Percentiles rank a stretch among this genome's conserved stretches.
Conservation (phyloP, 176 grass and related monocot species). For the Raddia distichophylla region DNA sequence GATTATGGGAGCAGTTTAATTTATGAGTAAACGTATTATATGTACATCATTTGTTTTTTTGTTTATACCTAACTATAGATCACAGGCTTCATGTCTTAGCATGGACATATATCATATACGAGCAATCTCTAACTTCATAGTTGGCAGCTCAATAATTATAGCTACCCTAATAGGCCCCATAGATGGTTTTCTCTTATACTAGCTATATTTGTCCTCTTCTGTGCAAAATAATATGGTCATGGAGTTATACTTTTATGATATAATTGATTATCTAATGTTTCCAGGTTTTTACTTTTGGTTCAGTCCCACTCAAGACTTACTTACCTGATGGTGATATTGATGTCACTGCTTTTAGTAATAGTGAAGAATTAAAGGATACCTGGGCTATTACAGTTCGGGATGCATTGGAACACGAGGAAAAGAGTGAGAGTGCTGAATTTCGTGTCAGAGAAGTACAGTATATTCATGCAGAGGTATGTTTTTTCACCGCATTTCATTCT, state of each 20-base stretch:
- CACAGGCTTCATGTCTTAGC: background rate
- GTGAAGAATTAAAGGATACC: slow-evolving; percentile 56
- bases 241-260: background rate
- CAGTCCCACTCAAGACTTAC: slow-evolving; percentile 71
- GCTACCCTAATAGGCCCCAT: background rate
- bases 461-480: slow-evolving; percentile 66
- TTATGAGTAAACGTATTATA: background rate
- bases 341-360: slow-evolving; percentile 61
- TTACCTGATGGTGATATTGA: slow-evolving; percentile 82
- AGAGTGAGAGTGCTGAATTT: slow-evolving; percentile 66
- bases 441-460: slow-evolving; percentile 64
- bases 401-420: slow-evolving; percentile 59
- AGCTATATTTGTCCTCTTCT: background rate
- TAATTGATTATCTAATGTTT: background rate
- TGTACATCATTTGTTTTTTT: background rate
- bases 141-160: background rate
- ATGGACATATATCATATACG: background rate
- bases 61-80: background rate
- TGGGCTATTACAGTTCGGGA: slow-evolving; percentile 54
- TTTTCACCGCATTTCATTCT: background rate
- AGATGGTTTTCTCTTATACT: no score
- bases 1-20: background rate
- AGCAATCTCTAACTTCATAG: background rate
- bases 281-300: slow-evolving; percentile 70
- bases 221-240: slow-evolving; percentile 3